Conservation (phyloP, 1,284 basidiomycete genomes). For the Naganishia sp. region DNA sequence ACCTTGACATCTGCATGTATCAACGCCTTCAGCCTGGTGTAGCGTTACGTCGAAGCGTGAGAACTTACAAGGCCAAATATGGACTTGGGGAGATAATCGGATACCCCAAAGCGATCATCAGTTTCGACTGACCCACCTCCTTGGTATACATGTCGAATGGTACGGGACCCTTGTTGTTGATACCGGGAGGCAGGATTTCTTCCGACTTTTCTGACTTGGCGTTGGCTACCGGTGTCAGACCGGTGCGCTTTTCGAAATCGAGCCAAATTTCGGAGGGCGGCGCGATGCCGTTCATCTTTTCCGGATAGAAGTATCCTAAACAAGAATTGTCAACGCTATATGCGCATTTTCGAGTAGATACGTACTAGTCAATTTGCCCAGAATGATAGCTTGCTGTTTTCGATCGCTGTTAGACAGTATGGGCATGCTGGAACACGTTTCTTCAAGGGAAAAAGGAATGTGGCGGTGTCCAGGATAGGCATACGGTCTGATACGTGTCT, state of each 20-base stretch:
- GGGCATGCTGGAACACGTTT: conserved; percentile 1
- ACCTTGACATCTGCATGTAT: conserved; percentile 9
- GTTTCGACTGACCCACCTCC: conserved; percentile 3
- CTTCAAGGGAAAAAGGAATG: conserved; percentile 23
- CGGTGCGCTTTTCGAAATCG: neutral
- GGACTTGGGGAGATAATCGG: conserved; percentile 8
- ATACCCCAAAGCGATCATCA: conserved; percentile 7
- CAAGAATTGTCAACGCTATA: too few species aligned
- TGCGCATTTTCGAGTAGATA: neutral
- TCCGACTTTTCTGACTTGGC: neutral
- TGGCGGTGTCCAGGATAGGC: conserved; percentile 18
- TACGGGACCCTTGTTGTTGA: neutral
- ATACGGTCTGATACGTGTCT: neutral
- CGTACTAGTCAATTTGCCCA: conserved; percentile 17
- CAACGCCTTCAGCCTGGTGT: neutral
- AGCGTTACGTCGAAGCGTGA: neutral
- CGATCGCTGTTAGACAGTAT: conserved; percentile 7
- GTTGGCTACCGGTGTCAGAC: conserved; percentile 11
- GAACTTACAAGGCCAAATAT: conserved; percentile 22
- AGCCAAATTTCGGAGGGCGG: neutral
- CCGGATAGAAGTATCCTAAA: conserved; percentile 19
- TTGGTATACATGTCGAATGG: neutral
- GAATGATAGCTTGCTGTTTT: conserved; percentile 6
- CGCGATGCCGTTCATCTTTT: neutral
- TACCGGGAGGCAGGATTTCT: neutral